These are phyloP conservation scores for Ustulina deusta DNA, from an alignment of 2,329 filamentous ascomycete species.

Conservation along the genomic window DNA sequence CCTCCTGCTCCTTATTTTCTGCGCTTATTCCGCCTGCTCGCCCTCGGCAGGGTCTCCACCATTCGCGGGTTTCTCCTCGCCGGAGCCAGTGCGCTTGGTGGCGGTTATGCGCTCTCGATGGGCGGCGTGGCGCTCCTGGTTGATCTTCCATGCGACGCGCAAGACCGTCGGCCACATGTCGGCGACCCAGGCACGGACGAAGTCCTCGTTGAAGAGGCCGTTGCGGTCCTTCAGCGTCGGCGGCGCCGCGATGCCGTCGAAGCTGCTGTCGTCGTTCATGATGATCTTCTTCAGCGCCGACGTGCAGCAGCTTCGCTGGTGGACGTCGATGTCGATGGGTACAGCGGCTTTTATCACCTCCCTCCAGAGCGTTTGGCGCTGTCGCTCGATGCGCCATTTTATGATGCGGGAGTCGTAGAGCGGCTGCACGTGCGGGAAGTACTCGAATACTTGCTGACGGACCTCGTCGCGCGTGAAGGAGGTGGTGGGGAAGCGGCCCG, in stretches of 20 bases:
- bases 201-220: slow-evolving; percentile 59
- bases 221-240: slow-evolving; percentile 49
- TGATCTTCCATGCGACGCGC: slow-evolving; percentile 5
- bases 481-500: slow-evolving; percentile 52
- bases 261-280: slow-evolving; percentile 57
- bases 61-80: slow-evolving; percentile 17
- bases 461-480: slow-evolving; percentile 63
- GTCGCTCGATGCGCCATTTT: slow-evolving; percentile 57
- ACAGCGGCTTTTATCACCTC: slow-evolving; percentile 58
- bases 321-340: slow-evolving; percentile 43
- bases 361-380: slow-evolving; percentile 59
- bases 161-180: slow-evolving; percentile 48
- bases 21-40: neutral
- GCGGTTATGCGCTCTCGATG: neutral
- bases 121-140: slow-evolving; percentile 12
- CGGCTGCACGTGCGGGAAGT: slow-evolving; percentile 58
- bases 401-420: slow-evolving; percentile 60
- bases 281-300: slow-evolving; percentile 64
- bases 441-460: slow-evolving; percentile 63
- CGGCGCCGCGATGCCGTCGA: slow-evolving; percentile 51
- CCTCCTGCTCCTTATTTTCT: neutral
- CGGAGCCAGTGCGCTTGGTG: slow-evolving; percentile 29
- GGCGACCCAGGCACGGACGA: slow-evolving; percentile 58
- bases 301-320: slow-evolving; percentile 53
- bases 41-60: neutral